phyloP scores from a whole-genome alignment of 2,329 filamentous ascomycete genomes.

The Ophiostoma triangulosporum region DNA sequence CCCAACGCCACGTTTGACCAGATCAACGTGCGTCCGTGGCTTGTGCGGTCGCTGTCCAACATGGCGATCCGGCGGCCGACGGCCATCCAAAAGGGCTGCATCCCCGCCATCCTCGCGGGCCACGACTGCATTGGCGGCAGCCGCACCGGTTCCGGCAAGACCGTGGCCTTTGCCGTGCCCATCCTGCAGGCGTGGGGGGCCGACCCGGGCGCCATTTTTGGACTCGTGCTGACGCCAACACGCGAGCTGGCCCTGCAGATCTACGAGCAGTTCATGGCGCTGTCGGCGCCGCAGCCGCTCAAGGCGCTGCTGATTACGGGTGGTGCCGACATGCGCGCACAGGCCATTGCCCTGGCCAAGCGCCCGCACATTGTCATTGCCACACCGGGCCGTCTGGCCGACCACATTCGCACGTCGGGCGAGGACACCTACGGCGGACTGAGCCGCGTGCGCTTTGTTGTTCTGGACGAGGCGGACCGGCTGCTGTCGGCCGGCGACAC shows the following conservation, averaged over 20 bases:
- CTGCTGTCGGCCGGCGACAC: conserved; percentile 47
- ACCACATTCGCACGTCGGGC: conserved; percentile 84
- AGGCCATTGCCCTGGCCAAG: conserved; percentile 70
- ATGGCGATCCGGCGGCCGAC: conserved; percentile 81
- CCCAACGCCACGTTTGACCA: conserved; percentile 54
- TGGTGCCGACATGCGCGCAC: conserved; percentile 80
- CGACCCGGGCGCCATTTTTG: conserved; percentile 86
- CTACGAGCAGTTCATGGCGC: conserved; percentile 88
- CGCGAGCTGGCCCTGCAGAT: conserved; percentile 90
- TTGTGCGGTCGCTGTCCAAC: conserved; percentile 62
- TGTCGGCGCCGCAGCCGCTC: conserved; percentile 74
- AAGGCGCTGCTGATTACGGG: conserved; percentile 86
- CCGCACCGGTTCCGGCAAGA: conserved; percentile 93
- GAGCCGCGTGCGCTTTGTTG: conserved; percentile 66
- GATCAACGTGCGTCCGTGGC: conserved; percentile 69
- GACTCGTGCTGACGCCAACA: conserved; percentile 77
- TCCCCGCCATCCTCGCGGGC: conserved; percentile 82
- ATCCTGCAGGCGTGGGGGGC: conserved; percentile 89
- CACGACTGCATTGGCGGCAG: conserved; percentile 91
- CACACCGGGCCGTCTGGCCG: conserved; percentile 81
- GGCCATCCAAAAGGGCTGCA: conserved; percentile 82
- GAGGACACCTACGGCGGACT: conserved; percentile 80
- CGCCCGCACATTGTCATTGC: conserved; percentile 88
- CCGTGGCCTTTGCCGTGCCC: conserved; percentile 85
- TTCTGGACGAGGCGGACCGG: conserved; percentile 91